These are phyloP conservation scores for Flueggea neowawraea DNA, from an alignment of 441 rosid species.

Conservation along the genomic window DNA sequence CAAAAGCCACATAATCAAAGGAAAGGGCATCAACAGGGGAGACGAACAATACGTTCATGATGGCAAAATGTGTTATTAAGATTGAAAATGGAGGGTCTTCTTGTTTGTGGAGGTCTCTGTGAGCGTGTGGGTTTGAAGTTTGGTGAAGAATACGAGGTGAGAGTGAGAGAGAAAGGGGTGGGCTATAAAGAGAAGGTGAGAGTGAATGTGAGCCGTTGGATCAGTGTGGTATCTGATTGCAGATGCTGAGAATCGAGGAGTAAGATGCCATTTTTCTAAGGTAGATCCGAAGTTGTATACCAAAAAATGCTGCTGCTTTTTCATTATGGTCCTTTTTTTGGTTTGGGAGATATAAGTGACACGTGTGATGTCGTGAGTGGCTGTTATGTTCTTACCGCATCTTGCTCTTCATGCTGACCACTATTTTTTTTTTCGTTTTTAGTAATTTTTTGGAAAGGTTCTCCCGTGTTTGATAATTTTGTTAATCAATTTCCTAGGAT, in stretches of 20 bases:
- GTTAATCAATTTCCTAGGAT: too few relatives aligned
- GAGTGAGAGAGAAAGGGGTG: neutral
- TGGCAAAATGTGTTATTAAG: neutral
- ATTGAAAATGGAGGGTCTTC: neutral
- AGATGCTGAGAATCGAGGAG: slow-evolving; percentile 60
- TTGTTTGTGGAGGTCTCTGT: neutral
- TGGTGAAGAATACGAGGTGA: neutral
- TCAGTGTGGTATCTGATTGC: slow-evolving; percentile 24
- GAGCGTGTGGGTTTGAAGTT: neutral
- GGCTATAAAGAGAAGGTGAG: slow-evolving; percentile 4
- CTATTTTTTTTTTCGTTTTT: too few relatives aligned
- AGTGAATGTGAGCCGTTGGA: slow-evolving; percentile 31
- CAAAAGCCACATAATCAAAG: slow-evolving; percentile 37
- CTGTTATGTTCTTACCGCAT: too few relatives aligned
- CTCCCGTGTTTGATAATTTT: too few relatives aligned
- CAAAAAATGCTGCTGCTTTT: too few relatives aligned
- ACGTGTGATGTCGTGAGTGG: too few relatives aligned
- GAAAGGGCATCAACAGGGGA: slow-evolving; percentile 51
- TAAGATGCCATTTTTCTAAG: slow-evolving; percentile 35
- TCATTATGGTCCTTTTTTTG: too few relatives aligned
- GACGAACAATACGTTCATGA: slow-evolving; percentile 35
- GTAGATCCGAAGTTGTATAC: slow-evolving; percentile 34
- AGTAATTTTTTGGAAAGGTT: too few relatives aligned
- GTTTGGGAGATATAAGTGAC: too few relatives aligned
- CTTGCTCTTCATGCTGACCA: too few relatives aligned